Percentiles rank a stretch among this genome's conserved stretches.
phyloP scores from a whole-genome alignment of 163 green algal species.

The Chloroidium sp. region DNA sequence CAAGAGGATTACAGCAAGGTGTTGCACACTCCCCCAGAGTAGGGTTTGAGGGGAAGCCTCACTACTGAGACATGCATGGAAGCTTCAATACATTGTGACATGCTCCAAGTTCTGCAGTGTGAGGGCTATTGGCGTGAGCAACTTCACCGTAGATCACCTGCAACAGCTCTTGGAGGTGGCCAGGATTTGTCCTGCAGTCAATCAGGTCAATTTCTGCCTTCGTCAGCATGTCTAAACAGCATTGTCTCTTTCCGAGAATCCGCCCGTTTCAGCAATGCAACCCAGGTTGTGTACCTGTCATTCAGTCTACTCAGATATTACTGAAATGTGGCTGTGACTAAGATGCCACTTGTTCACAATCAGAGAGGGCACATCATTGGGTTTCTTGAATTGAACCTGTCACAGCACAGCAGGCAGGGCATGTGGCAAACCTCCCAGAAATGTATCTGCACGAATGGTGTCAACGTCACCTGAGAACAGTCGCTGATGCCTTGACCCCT shows the following conservation, averaged over 20 bases:
- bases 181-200: constrained; percentile 43
- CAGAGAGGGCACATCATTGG: no score
- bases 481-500: not conserved
- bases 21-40: no score
- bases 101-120: constrained; percentile 18
- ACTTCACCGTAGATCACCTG: constrained; percentile 56
- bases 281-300: not conserved
- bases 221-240: not conserved
- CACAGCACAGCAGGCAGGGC: no score
- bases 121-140: constrained; percentile 68
- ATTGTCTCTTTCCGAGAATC: not conserved
- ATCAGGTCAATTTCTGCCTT: constrained; percentile 30
- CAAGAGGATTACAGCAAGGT: no score
- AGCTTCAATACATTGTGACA: not conserved
- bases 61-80: not conserved
- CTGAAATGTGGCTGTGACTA: not conserved
- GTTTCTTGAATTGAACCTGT: no score
- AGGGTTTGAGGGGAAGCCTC: no score
- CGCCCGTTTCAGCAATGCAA: no score
- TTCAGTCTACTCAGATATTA: not conserved
- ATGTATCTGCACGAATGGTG: no score
- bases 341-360: not conserved
- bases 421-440: no score
- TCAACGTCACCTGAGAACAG: not conserved
- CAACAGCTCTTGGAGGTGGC: constrained; percentile 47